Base-by-base conservation (phyloP, 139 green algal genomes). In the Tetradesmus obliquus region DNA sequence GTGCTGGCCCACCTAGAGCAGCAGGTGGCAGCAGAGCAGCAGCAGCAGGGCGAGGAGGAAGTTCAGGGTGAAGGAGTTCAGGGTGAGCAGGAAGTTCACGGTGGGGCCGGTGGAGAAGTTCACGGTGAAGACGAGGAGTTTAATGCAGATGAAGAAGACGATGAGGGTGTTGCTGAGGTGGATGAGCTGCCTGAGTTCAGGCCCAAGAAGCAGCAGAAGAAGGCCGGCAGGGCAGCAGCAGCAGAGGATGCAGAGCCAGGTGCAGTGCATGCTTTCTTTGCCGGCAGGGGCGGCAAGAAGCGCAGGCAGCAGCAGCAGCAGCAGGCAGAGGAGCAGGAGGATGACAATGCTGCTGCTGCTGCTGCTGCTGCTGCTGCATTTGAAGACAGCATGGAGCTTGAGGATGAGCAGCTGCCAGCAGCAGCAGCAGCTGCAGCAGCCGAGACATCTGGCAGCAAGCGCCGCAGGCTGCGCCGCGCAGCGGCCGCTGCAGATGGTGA, bases 101-200 rank as follows among this genome's bases (percentile, higher is more conserved):
- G 66, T 76, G 66, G 5, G n/a, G 66, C 9, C 19, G 60, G n/a
- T 3, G 15, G 17, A 6, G 66, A 76, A 76, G 15, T 76, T 76
- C 66, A 76, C 66, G 13, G 66, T 24, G 66, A 3, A 5, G 66
- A 76, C 17, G 62, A 72, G 62, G 17, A 76, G n/a, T 17, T 76
- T 76, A 1, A 76, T 1, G 66, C 17, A 24, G 66, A 76, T 24
- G 66, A 24, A 20, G 62, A 17, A 72, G 66, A 24, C 8, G 57
- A 66, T 15, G 82, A 87, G 15, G 82, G 71, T 3, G 19, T 51
- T 51, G 51, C 60, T 55, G 82, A 87, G 20, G 82, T 53, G 20
- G 82, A 81, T 81, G 84, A 89, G 19, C 60, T 89, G 60, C 84
- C 84, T 53, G 84, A 82, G 12, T 89, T 89, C 57, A 88, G 57